A percentile compares a stretch with the other conserved stretches of the same genome.
These are phyloP conservation scores for Ustilago tritici DNA, from an alignment of 1,284 basidiomycete genomes.

Conservation along the genomic window DNA sequence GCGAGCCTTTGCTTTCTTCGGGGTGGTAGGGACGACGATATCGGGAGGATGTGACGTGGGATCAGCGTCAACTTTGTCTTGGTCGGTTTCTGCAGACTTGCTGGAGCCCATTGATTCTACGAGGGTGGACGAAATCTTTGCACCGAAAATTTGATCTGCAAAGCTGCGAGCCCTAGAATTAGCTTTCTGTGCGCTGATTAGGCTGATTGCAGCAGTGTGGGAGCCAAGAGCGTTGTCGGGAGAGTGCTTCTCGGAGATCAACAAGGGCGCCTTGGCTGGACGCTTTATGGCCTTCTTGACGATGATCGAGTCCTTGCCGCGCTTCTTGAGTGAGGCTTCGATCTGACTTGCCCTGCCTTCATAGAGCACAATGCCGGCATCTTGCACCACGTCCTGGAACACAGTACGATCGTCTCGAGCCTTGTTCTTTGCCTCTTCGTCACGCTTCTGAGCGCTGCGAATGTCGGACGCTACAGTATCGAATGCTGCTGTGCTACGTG, in stretches of 20 bases:
- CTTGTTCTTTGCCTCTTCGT: conserved; percentile 14
- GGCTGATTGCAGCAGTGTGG: neutral
- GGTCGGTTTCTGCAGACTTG: neutral
- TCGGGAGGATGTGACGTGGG: neutral
- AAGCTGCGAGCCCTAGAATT: conserved; percentile 21
- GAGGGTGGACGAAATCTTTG: neutral
- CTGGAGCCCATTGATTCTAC: neutral
- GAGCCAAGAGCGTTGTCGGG: neutral
- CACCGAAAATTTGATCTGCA: conserved; percentile 21
- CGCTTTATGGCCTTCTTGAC: conserved; percentile 37
- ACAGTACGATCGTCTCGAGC: conserved; percentile 23
- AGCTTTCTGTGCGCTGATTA: conserved; percentile 25
- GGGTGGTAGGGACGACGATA: conserved; percentile 3
- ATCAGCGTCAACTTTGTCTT: neutral
- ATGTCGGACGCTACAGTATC: conserved; percentile 21
- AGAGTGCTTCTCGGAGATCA: conserved; percentile 6
- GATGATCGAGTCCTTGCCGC: conserved; percentile 25
- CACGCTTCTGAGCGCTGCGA: conserved; percentile 6
- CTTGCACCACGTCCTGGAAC: conserved; percentile 31
- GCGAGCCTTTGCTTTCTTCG: conserved; percentile 2
- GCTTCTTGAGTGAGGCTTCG: conserved; percentile 32
- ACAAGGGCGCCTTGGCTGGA: conserved; percentile 2
- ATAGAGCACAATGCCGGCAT: conserved; percentile 36
- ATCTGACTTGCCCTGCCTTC: conserved; percentile 42
- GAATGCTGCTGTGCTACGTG: conserved; percentile 8